A percentile compares a stretch with the other conserved stretches of the same genome.
phyloP scores from a whole-genome alignment of 371 early-diverging fungal genomes.

The Gilbertella persicaria region DNA sequence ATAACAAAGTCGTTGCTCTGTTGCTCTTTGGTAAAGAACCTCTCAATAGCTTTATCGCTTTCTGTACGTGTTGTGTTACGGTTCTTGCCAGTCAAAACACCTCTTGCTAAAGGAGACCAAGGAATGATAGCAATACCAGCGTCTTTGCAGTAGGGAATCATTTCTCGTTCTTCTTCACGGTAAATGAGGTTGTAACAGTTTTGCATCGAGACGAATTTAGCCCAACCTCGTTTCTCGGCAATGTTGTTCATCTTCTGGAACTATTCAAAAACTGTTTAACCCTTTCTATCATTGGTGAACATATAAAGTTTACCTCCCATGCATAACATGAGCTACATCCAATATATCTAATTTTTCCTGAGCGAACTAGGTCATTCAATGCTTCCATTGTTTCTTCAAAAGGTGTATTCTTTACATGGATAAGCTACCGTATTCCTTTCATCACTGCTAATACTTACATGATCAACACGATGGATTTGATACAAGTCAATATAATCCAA shows the following conservation, averaged over 20 bases:
- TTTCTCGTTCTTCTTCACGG: slow-evolving; percentile 66
- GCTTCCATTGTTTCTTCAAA: slow-evolving; percentile 60
- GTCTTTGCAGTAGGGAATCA: slow-evolving; percentile 52
- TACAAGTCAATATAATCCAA: slow-evolving; percentile 67
- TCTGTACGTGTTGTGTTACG: slow-evolving; percentile 18
- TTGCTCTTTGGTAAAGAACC: slow-evolving; percentile 4
- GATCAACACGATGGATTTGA: slow-evolving; percentile 52
- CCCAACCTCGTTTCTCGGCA: slow-evolving; percentile 56
- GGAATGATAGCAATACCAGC: slow-evolving; percentile 48
- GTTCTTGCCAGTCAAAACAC: slow-evolving; percentile 37
- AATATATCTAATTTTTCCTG: slow-evolving; percentile 54
- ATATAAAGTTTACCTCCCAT: slow-evolving; percentile 27
- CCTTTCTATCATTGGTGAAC: slow-evolving; percentile 6
- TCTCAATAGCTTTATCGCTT: slow-evolving; percentile 3
- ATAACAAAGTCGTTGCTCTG: slow-evolving; percentile 23
- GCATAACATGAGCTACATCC: slow-evolving; percentile 36
- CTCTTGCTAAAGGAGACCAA: slow-evolving; percentile 56
- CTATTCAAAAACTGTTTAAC: neutral
- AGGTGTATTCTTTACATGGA: slow-evolving; percentile 29
- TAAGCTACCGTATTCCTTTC: neutral
- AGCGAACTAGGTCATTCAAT: slow-evolving; percentile 50
- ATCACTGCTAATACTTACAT: slow-evolving; percentile 14
- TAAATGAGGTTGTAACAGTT: slow-evolving; percentile 56
- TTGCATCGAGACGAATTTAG: slow-evolving; percentile 54
- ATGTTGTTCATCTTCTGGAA: slow-evolving; percentile 44